Evolutionary conservation across 2,329 filamentous ascomycete species (phyloP).

Genomic region (Colletotrichum spaethianum): DNA sequence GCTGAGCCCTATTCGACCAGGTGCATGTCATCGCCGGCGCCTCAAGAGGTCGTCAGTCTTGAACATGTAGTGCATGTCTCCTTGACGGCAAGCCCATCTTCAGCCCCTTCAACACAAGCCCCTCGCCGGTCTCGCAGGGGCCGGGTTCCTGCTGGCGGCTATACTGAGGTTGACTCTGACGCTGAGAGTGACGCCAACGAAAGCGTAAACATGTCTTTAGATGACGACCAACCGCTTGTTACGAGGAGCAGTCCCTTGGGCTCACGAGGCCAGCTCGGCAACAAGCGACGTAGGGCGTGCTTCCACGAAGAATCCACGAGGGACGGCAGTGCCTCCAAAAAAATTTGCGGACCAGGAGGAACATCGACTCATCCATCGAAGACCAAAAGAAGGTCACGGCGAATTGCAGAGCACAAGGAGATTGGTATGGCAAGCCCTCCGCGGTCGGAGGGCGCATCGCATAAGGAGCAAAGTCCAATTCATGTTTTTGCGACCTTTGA

Average conservation of each 20-base stretch:
- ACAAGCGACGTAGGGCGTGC: background rate
- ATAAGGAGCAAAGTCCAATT: conserved; percentile 3
- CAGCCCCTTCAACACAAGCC: background rate
- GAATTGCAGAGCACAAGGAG: conserved; percentile 1
- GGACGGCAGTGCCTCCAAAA: background rate
- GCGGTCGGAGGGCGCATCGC: background rate
- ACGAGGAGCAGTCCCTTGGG: background rate
- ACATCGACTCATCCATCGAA: background rate
- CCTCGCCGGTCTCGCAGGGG: background rate
- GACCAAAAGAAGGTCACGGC: background rate
- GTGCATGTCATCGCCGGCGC: background rate
- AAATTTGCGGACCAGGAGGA: background rate
- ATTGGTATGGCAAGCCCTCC: background rate
- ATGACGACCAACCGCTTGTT: background rate
- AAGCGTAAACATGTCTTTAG: background rate
- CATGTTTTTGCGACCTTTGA: background rate
- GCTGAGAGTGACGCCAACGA: background rate
- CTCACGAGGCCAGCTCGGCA: background rate
- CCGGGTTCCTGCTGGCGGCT: background rate
- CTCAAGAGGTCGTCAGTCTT: background rate
- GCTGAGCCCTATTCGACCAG: background rate
- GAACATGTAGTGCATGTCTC: background rate
- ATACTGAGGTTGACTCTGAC: conserved; percentile 2
- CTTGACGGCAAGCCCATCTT: background rate
- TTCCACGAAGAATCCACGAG: background rate